Base-by-base conservation (phyloP, 2,329 filamentous ascomycete genomes). In the Aureobasidium sp. region DNA sequence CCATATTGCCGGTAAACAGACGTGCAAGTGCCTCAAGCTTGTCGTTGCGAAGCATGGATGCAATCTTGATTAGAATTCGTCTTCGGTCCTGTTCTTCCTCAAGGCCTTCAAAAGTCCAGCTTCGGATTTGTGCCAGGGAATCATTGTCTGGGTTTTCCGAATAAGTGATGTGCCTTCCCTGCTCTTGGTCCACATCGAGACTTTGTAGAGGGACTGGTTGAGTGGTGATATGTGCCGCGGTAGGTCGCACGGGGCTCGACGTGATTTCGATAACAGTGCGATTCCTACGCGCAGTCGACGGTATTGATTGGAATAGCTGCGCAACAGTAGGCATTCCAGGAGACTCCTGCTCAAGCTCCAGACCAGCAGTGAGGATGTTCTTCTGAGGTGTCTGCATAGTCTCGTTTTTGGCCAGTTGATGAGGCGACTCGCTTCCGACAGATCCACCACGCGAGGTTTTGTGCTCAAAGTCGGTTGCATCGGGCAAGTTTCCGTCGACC, bases 1-100 rank as follows among this genome's bases (percentile, higher is more conserved):
- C 82, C 64, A 82, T 74, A 64, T 72, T 78, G 66, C 73, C 74
- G 66, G 75, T 80, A 39, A 82, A 76, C 63, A 76, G 29, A 39
- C 15, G 25, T 2, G 31, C 17, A n/a, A 62, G 29, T 22, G 25
- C 22, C 14, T 56, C 52, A 15, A 59, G 29, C n/a, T 15, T 49
- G 17, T 29, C 37, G 6, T 45, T n/a, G 12, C 34, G 12, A 1
- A 59, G 27, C 12, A 25, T 8, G 20, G n/a, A 53, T n/a, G 20
- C 45, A 11, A 59, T 25, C 25, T 56, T 44, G 39, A 42, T 48
- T 29, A 64, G 47, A 1, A 71, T 52, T 3, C 27, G 63, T 65
- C 29, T 74, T 12, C 78, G 71, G 64, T 83, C 78, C 9, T 64
- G 47, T 2, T 70, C 68, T 9, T 72, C 69, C 41, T 74, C 67